phyloP scores from a whole-genome alignment of 257 asterid genomes.

The Scutellaria baicalensis region DNA sequence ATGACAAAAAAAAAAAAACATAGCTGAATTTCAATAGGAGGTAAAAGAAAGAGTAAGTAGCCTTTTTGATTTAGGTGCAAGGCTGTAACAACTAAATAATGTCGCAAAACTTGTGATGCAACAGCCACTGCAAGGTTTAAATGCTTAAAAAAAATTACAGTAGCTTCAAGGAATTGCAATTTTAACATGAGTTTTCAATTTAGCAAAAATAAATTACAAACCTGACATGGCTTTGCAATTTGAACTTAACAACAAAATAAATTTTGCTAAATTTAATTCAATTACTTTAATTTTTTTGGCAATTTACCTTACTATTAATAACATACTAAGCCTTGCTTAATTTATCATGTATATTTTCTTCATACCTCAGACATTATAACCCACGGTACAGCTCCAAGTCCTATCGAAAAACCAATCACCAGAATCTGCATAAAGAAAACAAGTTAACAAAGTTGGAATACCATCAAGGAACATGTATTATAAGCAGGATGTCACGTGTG shows the following conservation, averaged over 20 bases:
- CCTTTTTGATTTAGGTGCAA: too few relatives aligned
- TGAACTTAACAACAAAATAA: too few relatives aligned
- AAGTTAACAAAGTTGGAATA: constrained; percentile 1
- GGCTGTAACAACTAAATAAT: background rate
- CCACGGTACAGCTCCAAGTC: constrained; percentile 79
- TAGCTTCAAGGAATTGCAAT: background rate
- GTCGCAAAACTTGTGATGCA: background rate
- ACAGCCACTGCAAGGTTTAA: background rate
- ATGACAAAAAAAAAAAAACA: too few relatives aligned
- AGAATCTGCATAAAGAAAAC: constrained; percentile 28
- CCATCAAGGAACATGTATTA: background rate
- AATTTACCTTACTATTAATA: too few relatives aligned
- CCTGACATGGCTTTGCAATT: too few relatives aligned
- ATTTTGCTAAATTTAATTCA: too few relatives aligned
- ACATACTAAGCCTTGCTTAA: too few relatives aligned
- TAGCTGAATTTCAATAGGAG: too few relatives aligned
- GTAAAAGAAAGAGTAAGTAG: background rate
- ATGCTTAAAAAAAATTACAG: background rate
- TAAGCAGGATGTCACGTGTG: background rate
- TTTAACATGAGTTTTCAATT: too few relatives aligned
- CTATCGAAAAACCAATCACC: constrained; percentile 50
- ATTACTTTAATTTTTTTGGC: too few relatives aligned
- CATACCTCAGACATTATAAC: constrained; percentile 69
- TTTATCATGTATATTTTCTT: constrained; percentile 39
- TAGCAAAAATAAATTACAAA: too few relatives aligned